Base-by-base conservation (phyloP, 2,329 filamentous ascomycete species). In the Cercospora citrullina region DNA sequence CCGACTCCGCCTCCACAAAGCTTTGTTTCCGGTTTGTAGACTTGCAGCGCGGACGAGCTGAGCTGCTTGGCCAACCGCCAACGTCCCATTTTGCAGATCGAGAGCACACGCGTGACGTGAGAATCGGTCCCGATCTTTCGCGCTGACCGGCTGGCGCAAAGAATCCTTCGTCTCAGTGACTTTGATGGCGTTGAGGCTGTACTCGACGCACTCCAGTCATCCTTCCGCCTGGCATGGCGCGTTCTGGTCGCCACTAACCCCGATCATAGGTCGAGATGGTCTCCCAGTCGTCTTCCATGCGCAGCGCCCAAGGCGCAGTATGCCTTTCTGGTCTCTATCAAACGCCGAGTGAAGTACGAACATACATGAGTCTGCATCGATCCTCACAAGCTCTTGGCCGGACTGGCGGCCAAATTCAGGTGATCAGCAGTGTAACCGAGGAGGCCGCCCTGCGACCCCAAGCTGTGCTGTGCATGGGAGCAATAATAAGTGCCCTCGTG, bases 1-100 rank as follows among this genome's bases (percentile, higher is more conserved):
- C 5, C 48, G 55, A 59, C 55, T 59, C 28, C 55, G 30, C 55
- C 55, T 59, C 55, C 55, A 59, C 55, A 59, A 59, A 23, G 30
- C 48, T 55, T 55, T 55, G 48, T 55, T 14, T 30, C 45, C 48
- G 28, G 48, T 14, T 26, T 55, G 48, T 28, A 16, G 21, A 12
- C 14, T 28, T 55, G 48, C 23, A 55, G 23, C 45, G 45, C 14
- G 18, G 45, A 23, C 45, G 48, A 28, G 48, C 48, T 55, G 48
- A 55, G 48, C 48, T n/a, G 23, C 48, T 55, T 55, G 48, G 23
- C 21, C 48, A 26, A 16, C 23, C 48, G 48, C 48, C 48, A 28
- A 55, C 48, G 23, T 28, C 23, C 48, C 5, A 3, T 30, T 26
- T 23, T 55, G 48, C 48, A 55, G 48, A 55, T 55, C 48, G 3